These are phyloP conservation scores for Talaromyces sp. DNA, from an alignment of 2,329 filamentous ascomycete species.

Conservation along the genomic window DNA sequence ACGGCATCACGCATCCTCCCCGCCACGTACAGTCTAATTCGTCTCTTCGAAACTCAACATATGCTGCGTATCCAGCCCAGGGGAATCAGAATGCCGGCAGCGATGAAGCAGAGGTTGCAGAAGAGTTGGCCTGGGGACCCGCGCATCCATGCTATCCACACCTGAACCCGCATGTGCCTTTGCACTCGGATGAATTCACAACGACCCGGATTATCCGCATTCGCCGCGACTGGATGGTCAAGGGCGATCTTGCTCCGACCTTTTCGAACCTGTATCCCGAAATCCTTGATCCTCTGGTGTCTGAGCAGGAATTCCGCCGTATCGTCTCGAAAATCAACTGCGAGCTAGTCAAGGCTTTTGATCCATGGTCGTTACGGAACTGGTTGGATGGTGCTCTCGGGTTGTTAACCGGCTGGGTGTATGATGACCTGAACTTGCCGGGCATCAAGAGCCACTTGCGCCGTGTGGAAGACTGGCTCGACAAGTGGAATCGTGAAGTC, in stretches of 20 bases:
- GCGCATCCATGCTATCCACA: slow-evolving; percentile 93
- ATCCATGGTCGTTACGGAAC: slow-evolving; percentile 70
- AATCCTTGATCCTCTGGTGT: slow-evolving; percentile 80
- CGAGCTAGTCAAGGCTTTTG: slow-evolving; percentile 70
- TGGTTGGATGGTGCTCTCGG: slow-evolving; percentile 75
- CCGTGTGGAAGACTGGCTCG: slow-evolving; percentile 72
- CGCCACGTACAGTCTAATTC: slow-evolving; percentile 36
- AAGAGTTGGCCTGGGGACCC: slow-evolving; percentile 83
- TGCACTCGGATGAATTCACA: slow-evolving; percentile 66
- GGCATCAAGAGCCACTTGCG: slow-evolving; percentile 67
- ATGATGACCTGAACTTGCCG: slow-evolving; percentile 82
- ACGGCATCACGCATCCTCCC: slow-evolving; percentile 18
- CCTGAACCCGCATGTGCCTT: slow-evolving; percentile 81
- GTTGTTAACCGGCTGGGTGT: slow-evolving; percentile 83
- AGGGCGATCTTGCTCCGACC: slow-evolving; percentile 83
- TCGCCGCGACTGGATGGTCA: slow-evolving; percentile 82
- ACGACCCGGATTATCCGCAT: slow-evolving; percentile 88
- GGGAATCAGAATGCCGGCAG: slow-evolving; percentile 21
- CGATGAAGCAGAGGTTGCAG: slow-evolving; percentile 53
- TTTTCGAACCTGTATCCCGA: slow-evolving; percentile 96
- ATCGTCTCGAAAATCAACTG: slow-evolving; percentile 78
- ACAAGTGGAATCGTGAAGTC: slow-evolving; percentile 73
- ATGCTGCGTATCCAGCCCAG: slow-evolving; percentile 34
- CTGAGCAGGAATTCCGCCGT: slow-evolving; percentile 78
- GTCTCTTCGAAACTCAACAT: slow-evolving; percentile 36